Evolutionary conservation across 768 basidiomycete genomes (phyloP).

Genomic region (Mycena vitilis): DNA sequence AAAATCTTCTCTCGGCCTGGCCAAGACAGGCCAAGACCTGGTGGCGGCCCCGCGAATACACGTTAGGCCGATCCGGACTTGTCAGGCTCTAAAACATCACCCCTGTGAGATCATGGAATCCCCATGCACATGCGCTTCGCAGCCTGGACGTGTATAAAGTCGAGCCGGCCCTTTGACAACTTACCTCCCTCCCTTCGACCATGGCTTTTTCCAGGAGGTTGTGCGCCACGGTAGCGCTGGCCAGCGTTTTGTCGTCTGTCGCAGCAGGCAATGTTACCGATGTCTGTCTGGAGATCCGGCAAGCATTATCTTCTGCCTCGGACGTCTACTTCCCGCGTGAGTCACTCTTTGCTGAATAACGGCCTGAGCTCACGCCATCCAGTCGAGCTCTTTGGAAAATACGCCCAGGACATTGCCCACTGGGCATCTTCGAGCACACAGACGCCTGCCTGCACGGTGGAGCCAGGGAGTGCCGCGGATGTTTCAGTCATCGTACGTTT

Average conservation of each 20-base stretch:
- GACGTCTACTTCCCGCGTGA: conserved; percentile 58
- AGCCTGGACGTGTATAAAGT: background rate
- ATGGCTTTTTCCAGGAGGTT: background rate
- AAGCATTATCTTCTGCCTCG: conserved; percentile 55
- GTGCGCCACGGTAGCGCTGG: background rate
- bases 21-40: too few relatives aligned
- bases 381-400: conserved; percentile 44
- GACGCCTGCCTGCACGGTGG: conserved; percentile 63
- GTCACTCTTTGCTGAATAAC: background rate
- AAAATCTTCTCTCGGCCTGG: too few relatives aligned
- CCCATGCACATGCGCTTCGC: background rate
- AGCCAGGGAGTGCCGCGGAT: conserved; percentile 66
- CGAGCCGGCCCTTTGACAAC: background rate
- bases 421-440: conserved; percentile 65
- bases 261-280: conserved; percentile 26
- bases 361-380: background rate
- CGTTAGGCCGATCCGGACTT: too few relatives aligned
- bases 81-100: too few relatives aligned
- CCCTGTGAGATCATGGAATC: too few relatives aligned
- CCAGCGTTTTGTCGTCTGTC: background rate
- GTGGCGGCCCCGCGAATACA: too few relatives aligned
- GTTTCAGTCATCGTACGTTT: conserved; percentile 59
- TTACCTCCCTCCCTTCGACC: background rate
- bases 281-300: conserved; percentile 54
- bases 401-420: conserved; percentile 57